Evolutionary conservation across 2,329 filamentous ascomycete genomes (phyloP), one percentile per base, ranked within the genome.

Genomic region (Nigrospora osmanthi): DNA sequence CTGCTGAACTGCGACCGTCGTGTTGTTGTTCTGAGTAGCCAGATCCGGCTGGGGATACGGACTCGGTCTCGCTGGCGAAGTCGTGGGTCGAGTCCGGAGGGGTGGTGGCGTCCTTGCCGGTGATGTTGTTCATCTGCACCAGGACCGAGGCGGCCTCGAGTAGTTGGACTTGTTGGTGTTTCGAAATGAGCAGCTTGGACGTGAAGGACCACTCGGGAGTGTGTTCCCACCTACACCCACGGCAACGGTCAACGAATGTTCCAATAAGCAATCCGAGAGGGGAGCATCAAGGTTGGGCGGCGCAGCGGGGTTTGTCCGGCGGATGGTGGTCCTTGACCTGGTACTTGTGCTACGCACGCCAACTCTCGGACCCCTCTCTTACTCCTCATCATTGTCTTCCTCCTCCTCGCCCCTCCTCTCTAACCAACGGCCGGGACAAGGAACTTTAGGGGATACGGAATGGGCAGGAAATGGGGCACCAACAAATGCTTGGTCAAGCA

Each of bases 401-500:
- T 7, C 7, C 9, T 28, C n/a, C n/a, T n/a, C n/a, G n/a, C n/a
- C n/a, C n/a, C n/a, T n/a, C n/a, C 23, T 28, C 47, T 47, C 49
- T 48, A 58, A 57, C 55, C 56, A 49, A 47, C 51, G 50, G 50
- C 55, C 54, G 54, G 52, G 50, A 51, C 49, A 52, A 52, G 52
- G 48, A 50, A 52, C 42, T 47, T 47, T 40, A 65, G 63, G 62
- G 61, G 53, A 62, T 59, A 64, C 57, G 62, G 56, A 58, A 54
- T 58, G 60, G 63, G 65, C 63, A 68, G 70, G 70, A 70, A 69
- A 70, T 73, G 77, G 81, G 77, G 73, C 77, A 95, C 93, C 81
- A 83, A 97, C 93, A 96, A 85, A 83, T 98, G 93, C 81, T 97
- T 98, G 67, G 88, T 94, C 76, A 98, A 82, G 82, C 93, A 98